These are phyloP conservation scores for Dothiorella sarmentorum DNA, from an alignment of 2,329 filamentous ascomycete species.

Conservation along the genomic window DNA sequence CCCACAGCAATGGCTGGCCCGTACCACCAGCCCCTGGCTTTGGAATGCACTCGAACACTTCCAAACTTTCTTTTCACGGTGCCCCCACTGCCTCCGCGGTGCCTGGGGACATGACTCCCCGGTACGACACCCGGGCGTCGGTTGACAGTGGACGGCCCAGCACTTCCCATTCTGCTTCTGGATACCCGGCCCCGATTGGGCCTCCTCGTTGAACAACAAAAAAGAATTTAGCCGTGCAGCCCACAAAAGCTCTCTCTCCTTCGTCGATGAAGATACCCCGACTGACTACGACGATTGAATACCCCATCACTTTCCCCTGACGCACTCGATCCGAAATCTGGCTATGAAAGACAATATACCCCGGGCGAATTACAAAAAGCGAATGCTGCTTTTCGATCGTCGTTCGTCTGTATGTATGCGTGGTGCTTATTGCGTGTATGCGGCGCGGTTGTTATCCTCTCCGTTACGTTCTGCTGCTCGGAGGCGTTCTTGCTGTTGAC, in stretches of 20 bases:
- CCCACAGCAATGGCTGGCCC: constrained; percentile 41
- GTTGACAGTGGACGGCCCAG: constrained; percentile 89
- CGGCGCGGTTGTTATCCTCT: constrained; percentile 21
- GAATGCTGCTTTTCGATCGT: constrained; percentile 17
- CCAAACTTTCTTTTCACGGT: constrained; percentile 35
- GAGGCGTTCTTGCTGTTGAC: constrained; percentile 10
- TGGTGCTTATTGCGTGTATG: constrained; percentile 17
- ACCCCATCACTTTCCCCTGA: constrained; percentile 15
- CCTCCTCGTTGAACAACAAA: constrained; percentile 73
- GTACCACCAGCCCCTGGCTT: constrained; percentile 30
- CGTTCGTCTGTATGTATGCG: constrained; percentile 19
- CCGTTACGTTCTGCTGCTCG: constrained; percentile 20
- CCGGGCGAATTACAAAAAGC: constrained; percentile 19
- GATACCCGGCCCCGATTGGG: constrained; percentile 90
- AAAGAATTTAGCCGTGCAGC: constrained; percentile 18
- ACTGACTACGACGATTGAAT: constrained; percentile 17
- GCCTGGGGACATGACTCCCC: constrained; percentile 77
- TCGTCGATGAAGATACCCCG: constrained; percentile 20
- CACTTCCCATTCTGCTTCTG: constrained; percentile 95
- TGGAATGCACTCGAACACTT: constrained; percentile 20
- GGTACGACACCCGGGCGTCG: constrained; percentile 78
- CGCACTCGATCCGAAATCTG: constrained; percentile 18
- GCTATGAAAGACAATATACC: constrained; percentile 20
- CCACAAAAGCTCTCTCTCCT: constrained; percentile 31
- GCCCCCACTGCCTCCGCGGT: constrained; percentile 37